A percentile compares a stretch with the other conserved stretches of the same genome.
phyloP scores from a whole-genome alignment of 345 rosid genomes.

The Durio zibethinus region DNA sequence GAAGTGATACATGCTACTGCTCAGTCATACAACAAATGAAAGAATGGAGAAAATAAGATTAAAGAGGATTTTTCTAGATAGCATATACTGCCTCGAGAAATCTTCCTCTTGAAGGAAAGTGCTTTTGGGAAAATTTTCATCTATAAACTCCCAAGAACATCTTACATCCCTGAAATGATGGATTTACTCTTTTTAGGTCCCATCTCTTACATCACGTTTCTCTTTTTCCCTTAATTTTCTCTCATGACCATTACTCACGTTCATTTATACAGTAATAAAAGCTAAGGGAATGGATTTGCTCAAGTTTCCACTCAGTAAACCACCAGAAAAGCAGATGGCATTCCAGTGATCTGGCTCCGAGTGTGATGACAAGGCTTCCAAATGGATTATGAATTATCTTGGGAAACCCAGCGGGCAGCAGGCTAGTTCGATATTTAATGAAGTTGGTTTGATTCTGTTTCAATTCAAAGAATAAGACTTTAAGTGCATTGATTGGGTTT shows the following conservation, averaged over 20 bases:
- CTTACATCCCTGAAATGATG: slow-evolving; percentile 80
- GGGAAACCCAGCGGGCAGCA: slow-evolving; percentile 72
- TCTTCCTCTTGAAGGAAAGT: not conserved
- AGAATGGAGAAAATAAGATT: not conserved
- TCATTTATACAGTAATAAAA: slow-evolving; percentile 45
- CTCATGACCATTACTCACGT: not conserved
- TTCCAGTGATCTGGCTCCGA: slow-evolving; percentile 90
- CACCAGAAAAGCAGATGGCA: slow-evolving; percentile 38
- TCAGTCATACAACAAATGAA: not conserved
- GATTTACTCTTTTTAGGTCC: no score
- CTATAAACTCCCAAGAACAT: slow-evolving; percentile 89
- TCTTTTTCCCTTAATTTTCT: no score
- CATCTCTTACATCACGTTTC: no score
- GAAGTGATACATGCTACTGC: not conserved
- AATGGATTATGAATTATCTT: slow-evolving; percentile 71
- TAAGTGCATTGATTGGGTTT: not conserved
- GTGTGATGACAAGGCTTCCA: slow-evolving; percentile 77
- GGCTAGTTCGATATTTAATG: slow-evolving; percentile 75
- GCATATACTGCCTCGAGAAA: not conserved
- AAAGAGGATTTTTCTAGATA: not conserved
- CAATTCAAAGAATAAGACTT: slow-evolving; percentile 5
- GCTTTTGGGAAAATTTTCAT: slow-evolving; percentile 32
- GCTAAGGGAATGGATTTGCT: slow-evolving; percentile 80
- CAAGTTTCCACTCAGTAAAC: slow-evolving; percentile 51
- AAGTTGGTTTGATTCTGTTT: slow-evolving; percentile 38